phyloP scores from a whole-genome alignment of 2,329 filamentous ascomycete genomes.

The Aspergillus aculeatus region DNA sequence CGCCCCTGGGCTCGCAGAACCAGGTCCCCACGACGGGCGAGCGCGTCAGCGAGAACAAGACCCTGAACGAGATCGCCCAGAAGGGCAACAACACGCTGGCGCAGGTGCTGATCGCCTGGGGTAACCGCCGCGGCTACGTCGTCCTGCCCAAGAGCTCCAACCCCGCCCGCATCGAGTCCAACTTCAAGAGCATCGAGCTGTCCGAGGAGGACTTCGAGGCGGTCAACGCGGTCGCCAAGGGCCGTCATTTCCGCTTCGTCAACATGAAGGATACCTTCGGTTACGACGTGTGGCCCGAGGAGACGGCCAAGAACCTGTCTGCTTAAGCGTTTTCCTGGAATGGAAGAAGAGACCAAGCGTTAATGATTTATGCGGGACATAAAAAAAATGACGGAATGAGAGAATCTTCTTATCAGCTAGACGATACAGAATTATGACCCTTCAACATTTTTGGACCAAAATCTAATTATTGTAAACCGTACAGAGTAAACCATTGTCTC shows the following conservation, averaged over 20 bases:
- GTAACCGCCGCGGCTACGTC: conserved; percentile 63
- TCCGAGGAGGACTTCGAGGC: conserved; percentile 58
- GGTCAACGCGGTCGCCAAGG: conserved; percentile 63
- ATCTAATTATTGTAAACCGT: no score
- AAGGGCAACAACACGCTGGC: conserved; percentile 59
- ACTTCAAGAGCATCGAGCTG: conserved; percentile 63
- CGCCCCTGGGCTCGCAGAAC: conserved; percentile 61
- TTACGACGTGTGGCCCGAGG: conserved; percentile 67
- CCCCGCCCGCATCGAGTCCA: conserved; percentile 65
- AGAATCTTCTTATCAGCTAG: neutral
- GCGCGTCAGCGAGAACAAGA: conserved; percentile 60
- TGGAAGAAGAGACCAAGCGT: neutral
- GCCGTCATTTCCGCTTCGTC: conserved; percentile 68
- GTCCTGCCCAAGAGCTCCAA: conserved; percentile 71
- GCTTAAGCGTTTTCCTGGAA: conserved; percentile 17
- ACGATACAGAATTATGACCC: neutral
- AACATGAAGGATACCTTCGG: conserved; percentile 83
- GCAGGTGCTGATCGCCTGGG: conserved; percentile 65
- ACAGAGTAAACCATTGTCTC: no score
- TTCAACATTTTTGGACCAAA: neutral
- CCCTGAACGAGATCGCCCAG: conserved; percentile 58
- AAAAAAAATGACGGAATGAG: conserved; percentile 9
- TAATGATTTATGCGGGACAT: conserved; percentile 22
- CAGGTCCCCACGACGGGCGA: conserved; percentile 68
- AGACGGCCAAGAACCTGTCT: conserved; percentile 41